Base-by-base conservation (phyloP, 345 rosid species). In the Brassica incana region DNA sequence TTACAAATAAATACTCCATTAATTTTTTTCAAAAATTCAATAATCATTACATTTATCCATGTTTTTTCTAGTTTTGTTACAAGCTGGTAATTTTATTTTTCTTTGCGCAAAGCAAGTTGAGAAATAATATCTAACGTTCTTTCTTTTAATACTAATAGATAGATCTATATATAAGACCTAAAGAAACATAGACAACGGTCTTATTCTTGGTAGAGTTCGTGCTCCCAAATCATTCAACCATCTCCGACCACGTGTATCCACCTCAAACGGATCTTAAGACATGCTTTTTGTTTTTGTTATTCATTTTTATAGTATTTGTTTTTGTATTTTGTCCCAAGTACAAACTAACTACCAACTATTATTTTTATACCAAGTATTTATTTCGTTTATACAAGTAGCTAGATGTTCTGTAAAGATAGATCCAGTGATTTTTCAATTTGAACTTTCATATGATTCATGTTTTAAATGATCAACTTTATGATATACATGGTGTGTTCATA, bases 161-260 rank as follows among this genome's bases (percentile, higher is more conserved):
- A 58, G 25, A 58, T 58, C 25, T 18, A 18, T 5, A 67, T 76
- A 56, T 27, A 29, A 18, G 56, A 64, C 56, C 30, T 48, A 71
- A 23, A 16, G 33, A 40, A 61, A 71, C 29, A 66, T n/a, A 58
- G 61, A 80, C 78, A 69, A 74, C 3, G 16, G 66, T 80, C 75
- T 52, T 80, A 58, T 48, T 52, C 83, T 69, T 74, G 6, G 25
- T 52, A 69, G 64, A 74, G 76, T 69, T 74, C 83, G 83, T 80
- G 83, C 79, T 75, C 66, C 50, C 83, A 80, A 80, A 75, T 80
- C 79, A 69, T 80, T 64, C 38, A 6, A 80, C 62, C 83, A 80
- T 64, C 67, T 73, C 62, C 79, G 23, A 69, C 79, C 83, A 80
- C 83, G 79, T 74, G 83, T 75, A 61, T 80, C 79, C 83, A 80